phyloP scores from a whole-genome alignment of 345 rosid species.

The Boechera retrofracta region DNA sequence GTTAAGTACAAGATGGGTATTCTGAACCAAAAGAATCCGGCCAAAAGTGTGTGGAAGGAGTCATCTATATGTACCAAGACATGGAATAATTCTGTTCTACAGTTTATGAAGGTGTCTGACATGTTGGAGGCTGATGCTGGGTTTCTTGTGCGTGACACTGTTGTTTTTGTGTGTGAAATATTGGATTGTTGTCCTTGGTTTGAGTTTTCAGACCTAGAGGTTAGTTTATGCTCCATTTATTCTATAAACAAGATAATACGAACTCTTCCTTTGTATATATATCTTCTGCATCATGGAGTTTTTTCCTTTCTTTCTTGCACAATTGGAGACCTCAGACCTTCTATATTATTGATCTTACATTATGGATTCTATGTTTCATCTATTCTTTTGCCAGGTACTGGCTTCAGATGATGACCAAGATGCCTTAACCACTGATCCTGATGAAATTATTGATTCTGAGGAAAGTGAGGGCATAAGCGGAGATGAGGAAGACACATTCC shows the following conservation, averaged over 20 bases:
- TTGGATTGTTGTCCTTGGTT: slow-evolving; percentile 99
- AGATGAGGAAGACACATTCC: slow-evolving; percentile 97
- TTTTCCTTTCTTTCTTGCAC: slow-evolving; percentile 27
- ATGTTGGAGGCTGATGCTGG: slow-evolving; percentile 99
- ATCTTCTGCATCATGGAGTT: slow-evolving; percentile 29
- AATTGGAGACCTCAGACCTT: slow-evolving; percentile 15
- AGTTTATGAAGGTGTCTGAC: slow-evolving; percentile 99
- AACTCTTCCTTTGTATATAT: slow-evolving; percentile 16
- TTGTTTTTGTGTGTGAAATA: slow-evolving; percentile 98
- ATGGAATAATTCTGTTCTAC: slow-evolving; percentile 99
- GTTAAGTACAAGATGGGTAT: slow-evolving; percentile 98
- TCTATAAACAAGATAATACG: background rate
- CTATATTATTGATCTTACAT: slow-evolving; percentile 16
- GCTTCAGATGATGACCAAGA: slow-evolving; percentile 99
- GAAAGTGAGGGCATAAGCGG: slow-evolving; percentile 96
- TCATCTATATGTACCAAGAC: slow-evolving; percentile 99
- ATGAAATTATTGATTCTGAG: slow-evolving; percentile 97
- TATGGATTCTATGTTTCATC: slow-evolving; percentile 21
- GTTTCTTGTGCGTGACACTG: slow-evolving; percentile 96
- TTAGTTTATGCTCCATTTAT: slow-evolving; percentile 49
- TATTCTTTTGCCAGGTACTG: slow-evolving; percentile 66
- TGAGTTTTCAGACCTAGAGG: slow-evolving; percentile 93
- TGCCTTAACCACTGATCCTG: slow-evolving; percentile 98
- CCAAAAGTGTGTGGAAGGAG: slow-evolving; percentile 99
- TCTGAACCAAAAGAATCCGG: slow-evolving; percentile 89